These are phyloP conservation scores for Verbena officinalis DNA, from an alignment of 257 asterid genomes.

Conservation along the genomic window DNA sequence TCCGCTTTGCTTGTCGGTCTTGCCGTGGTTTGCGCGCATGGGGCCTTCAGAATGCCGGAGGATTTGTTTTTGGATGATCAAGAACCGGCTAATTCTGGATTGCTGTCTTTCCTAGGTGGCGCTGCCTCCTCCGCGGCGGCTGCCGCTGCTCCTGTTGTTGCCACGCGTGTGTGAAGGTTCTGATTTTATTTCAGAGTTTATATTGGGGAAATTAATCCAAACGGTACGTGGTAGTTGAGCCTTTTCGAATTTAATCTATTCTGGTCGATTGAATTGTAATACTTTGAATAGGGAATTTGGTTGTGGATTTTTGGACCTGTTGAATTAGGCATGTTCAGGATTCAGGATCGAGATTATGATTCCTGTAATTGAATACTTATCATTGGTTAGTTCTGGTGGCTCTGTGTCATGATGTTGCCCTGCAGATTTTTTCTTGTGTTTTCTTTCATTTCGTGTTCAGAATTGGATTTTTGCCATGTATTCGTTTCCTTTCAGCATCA, in stretches of 20 bases:
- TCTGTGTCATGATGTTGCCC: slow-evolving; percentile 1
- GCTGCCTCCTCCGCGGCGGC: slow-evolving; percentile 79
- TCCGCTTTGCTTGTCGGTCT: slow-evolving; percentile 75
- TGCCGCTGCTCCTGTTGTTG: slow-evolving; percentile 66
- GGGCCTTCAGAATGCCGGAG: slow-evolving; percentile 84
- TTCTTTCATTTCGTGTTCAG: not conserved
- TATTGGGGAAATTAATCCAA: slow-evolving; percentile 8
- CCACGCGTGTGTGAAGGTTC: slow-evolving; percentile 56
- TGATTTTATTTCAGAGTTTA: slow-evolving; percentile 29
- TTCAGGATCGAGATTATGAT: slow-evolving; percentile 8
- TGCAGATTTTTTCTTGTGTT: not conserved
- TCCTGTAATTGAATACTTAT: slow-evolving; percentile 15
- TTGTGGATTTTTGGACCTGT: slow-evolving; percentile 15
- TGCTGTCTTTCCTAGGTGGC: slow-evolving; percentile 76
- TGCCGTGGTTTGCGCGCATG: slow-evolving; percentile 68
- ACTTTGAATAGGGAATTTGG: slow-evolving; percentile 11
- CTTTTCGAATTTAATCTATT: slow-evolving; percentile 15
- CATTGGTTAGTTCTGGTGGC: not conserved
- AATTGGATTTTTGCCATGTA: not conserved
- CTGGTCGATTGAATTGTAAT: slow-evolving; percentile 23
- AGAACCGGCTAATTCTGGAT: slow-evolving; percentile 64
- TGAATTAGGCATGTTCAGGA: slow-evolving; percentile 16
- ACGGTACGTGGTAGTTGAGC: slow-evolving; percentile 28
- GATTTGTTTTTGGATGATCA: slow-evolving; percentile 86
- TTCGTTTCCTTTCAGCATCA: not conserved